Base-by-base conservation (phyloP, 305 asterid genomes). In the Ajuga reptans region DNA sequence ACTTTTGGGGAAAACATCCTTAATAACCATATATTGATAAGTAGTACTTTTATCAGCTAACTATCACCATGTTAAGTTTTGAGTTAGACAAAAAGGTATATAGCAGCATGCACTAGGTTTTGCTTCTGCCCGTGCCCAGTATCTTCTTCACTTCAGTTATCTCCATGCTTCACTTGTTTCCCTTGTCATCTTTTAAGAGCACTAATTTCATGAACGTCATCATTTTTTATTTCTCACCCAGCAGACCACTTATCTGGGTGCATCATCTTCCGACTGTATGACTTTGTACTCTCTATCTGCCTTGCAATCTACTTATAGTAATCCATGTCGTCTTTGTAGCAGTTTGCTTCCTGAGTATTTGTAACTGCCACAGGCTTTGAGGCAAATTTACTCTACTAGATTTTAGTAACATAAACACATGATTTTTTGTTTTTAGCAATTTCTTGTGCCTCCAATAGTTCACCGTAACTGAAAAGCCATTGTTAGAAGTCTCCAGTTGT, bases 381-480 rank as follows among this genome's bases (percentile, higher is more conserved):
- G 7, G 55, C 11, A 51, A 10, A 17, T 59, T 33, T 34, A 51
- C 53, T 15, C 17, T 14, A 18, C 29, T 16, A 14, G 29, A 9
- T 41, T 59, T 59, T 43, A 24, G 47, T 56, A 11, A 50, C 37
- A 52, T 4, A 37, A 0, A 10, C 34, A 69, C 31, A 9, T 66
- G 8, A 52, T 49, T 12, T 37, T 73, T 31, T 31, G 36, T 31
- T 3, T 31, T 72, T 37, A 39, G 66, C 54, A 51, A 43, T 66
- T 52, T 49, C 18, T 66, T 64, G 67, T 59, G 64, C 57, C 17
- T 64, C 16, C 41, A 29, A 42, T 55, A 61, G 64, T 70, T 68
- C 49, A 29, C 12, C 7, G 43, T 64, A 49, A 61, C 49, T 55
- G 57, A 60, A 27, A 60, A 31, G 6, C 14, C 46, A 9, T 14